A percentile compares a stretch with the other conserved stretches of the same genome.
These are phyloP conservation scores for Lactarius quietus DNA, from an alignment of 768 basidiomycete genomes.

Conservation along the genomic window DNA sequence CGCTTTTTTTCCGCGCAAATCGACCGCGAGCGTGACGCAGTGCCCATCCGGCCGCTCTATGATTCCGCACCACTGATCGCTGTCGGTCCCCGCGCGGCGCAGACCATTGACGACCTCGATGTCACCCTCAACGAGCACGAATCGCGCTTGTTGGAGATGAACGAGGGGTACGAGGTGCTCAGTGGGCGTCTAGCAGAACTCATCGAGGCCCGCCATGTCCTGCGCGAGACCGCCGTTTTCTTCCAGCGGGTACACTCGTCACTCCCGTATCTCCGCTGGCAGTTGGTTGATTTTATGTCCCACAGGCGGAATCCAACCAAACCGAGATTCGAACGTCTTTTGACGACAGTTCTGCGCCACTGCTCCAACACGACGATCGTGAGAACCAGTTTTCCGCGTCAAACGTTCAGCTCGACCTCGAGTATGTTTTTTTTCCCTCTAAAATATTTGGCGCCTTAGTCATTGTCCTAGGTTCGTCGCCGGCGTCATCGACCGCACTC, in stretches of 20 bases:
- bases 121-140: slow-evolving; percentile 86
- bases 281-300: neutral
- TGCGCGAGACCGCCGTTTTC: slow-evolving; percentile 94
- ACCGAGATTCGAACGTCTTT: slow-evolving; percentile 82
- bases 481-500: slow-evolving; percentile 90
- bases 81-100: slow-evolving; percentile 88
- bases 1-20: slow-evolving; percentile 88
- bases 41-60: slow-evolving; percentile 79
- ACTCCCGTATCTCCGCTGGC: neutral
- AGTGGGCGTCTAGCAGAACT: slow-evolving; percentile 84
- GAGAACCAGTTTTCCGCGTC: slow-evolving; percentile 53
- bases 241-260: slow-evolving; percentile 68
- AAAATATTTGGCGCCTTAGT: slow-evolving; percentile 1
- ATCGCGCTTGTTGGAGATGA: slow-evolving; percentile 81
- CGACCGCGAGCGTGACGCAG: slow-evolving; percentile 74
- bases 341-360: slow-evolving; percentile 86
- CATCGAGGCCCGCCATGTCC: slow-evolving; percentile 89
- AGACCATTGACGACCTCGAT: slow-evolving; percentile 92
- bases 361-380: slow-evolving; percentile 88
- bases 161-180: slow-evolving; percentile 84
- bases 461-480: slow-evolving; percentile 73
- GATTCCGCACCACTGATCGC: slow-evolving; percentile 86
- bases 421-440: slow-evolving; percentile 47
- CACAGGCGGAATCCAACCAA: slow-evolving; percentile 75
- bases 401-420: slow-evolving; percentile 76